Conservation (phyloP, 2,329 filamentous ascomycete species). For the Furcasterigmium sp. region DNA sequence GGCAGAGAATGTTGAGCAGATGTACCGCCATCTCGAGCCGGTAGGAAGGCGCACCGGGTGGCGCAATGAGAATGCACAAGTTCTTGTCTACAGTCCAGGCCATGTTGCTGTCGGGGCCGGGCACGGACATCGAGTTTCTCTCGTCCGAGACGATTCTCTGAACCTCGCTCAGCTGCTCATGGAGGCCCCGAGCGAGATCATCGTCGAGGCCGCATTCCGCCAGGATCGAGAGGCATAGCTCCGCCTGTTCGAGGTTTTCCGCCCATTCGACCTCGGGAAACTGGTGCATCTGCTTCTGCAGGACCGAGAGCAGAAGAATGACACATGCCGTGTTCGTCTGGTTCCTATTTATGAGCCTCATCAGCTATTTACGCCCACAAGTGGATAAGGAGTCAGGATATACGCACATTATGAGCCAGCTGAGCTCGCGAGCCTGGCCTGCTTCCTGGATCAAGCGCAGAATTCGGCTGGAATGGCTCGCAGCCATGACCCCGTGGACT, state of each 20-base stretch:
- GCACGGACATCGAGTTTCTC: too few relatives aligned
- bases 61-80: too few relatives aligned
- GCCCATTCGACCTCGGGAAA: slow-evolving; percentile 15
- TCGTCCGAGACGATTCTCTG: background rate
- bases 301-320: slow-evolving; percentile 21
- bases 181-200: slow-evolving; percentile 5
- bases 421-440: slow-evolving; percentile 15
- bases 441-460: slow-evolving; percentile 15
- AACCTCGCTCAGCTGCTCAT: slow-evolving; percentile 5
- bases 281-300: slow-evolving; percentile 22
- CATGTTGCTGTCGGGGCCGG: too few relatives aligned
- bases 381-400: background rate
- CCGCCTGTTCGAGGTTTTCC: slow-evolving; percentile 18
- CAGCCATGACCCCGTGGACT: slow-evolving; percentile 18
- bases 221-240: slow-evolving; percentile 17
- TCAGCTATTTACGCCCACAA: slow-evolving; percentile 20
- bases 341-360: slow-evolving; percentile 22
- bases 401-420: slow-evolving; percentile 24
- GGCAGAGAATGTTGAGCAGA: background rate
- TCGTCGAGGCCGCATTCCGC: slow-evolving; percentile 6
- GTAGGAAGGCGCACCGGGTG: too few relatives aligned
- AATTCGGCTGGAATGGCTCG: slow-evolving; percentile 18
- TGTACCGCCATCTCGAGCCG: background rate
- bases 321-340: slow-evolving; percentile 23
- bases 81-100: too few relatives aligned